These are phyloP conservation scores for Zasmidium cellare DNA, from an alignment of 2,329 filamentous ascomycete species.

Conservation along the genomic window DNA sequence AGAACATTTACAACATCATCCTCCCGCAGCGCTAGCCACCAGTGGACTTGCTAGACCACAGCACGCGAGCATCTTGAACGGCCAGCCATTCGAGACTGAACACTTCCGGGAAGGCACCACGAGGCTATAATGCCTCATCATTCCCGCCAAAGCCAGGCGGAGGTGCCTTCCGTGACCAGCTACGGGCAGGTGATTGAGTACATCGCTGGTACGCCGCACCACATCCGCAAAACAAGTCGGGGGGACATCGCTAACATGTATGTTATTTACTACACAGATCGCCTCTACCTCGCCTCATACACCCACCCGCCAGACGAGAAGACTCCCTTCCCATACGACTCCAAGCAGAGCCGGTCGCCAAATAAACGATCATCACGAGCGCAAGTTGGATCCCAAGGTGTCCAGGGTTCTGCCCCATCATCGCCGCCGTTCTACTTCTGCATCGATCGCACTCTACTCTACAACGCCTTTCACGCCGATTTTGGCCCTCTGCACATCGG, in stretches of 20 bases:
- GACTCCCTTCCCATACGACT: slow-evolving; percentile 82
- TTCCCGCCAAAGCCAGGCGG: slow-evolving; percentile 26
- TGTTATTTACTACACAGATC: slow-evolving; percentile 61
- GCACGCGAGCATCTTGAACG: slow-evolving; percentile 2
- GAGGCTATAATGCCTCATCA: slow-evolving; percentile 31
- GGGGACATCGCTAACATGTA: slow-evolving; percentile 29
- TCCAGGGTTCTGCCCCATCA: slow-evolving; percentile 37
- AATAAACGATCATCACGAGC: slow-evolving; percentile 72
- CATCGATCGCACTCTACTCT: slow-evolving; percentile 78
- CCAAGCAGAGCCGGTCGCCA: slow-evolving; percentile 62
- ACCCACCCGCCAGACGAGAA: slow-evolving; percentile 75
- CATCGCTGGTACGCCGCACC: slow-evolving; percentile 72
- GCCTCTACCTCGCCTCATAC: slow-evolving; percentile 92
- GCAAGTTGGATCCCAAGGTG: slow-evolving; percentile 57
- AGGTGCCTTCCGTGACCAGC: slow-evolving; percentile 48
- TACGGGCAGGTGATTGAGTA: slow-evolving; percentile 93
- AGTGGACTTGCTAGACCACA: not conserved
- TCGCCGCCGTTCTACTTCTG: slow-evolving; percentile 85
- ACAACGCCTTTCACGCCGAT: slow-evolving; percentile 98
- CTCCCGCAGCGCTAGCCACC: not conserved
- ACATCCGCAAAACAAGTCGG: slow-evolving; percentile 17
- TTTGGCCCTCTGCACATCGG: slow-evolving; percentile 97
- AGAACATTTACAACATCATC: not conserved
- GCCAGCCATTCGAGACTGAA: not conserved
- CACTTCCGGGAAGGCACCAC: slow-evolving; percentile 1